Evolutionary conservation across 208 protist species (phyloP).

Genomic region (Crithidia bombi): DNA sequence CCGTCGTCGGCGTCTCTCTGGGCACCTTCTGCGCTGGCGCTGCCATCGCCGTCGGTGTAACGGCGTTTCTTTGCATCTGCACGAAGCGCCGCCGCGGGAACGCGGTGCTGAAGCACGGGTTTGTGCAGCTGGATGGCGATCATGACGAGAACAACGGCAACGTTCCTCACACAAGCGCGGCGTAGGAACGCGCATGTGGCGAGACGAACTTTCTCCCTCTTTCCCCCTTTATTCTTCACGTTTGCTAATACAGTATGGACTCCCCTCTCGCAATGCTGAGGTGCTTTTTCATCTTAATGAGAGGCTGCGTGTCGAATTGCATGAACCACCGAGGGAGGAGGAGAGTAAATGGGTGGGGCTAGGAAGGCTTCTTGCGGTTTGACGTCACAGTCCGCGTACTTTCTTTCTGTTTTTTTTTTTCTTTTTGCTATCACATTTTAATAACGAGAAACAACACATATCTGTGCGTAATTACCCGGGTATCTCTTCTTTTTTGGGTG

Average conservation of each 20-base stretch:
- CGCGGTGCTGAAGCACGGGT: not conserved
- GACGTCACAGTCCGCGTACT: too few relatives aligned
- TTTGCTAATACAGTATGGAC: too few relatives aligned
- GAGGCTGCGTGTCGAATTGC: too few relatives aligned
- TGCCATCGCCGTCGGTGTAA: slow-evolving; percentile 22
- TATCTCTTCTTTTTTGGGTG: not conserved
- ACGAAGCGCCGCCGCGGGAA: not conserved
- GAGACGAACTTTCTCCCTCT: too few relatives aligned
- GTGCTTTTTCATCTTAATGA: too few relatives aligned
- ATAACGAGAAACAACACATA: not conserved
- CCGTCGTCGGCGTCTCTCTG: slow-evolving; percentile 32
- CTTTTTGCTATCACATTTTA: not conserved
- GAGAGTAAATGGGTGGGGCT: too few relatives aligned
- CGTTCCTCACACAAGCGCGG: too few relatives aligned
- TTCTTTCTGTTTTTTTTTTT: slow-evolving; percentile 2
- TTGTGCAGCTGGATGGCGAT: slow-evolving; percentile 6
- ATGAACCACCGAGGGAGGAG: too few relatives aligned
- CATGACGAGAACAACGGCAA: not conserved
- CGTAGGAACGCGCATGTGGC: too few relatives aligned
- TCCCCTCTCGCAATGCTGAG: too few relatives aligned
- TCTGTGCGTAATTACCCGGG: not conserved
- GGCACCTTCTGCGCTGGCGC: slow-evolving; percentile 35
- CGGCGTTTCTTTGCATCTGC: slow-evolving; percentile 25
- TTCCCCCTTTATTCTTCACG: too few relatives aligned
- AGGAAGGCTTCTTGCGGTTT: too few relatives aligned